These are phyloP conservation scores for Kwoniella sp. DNA, from an alignment of 768 basidiomycete species.

Conservation along the genomic window DNA sequence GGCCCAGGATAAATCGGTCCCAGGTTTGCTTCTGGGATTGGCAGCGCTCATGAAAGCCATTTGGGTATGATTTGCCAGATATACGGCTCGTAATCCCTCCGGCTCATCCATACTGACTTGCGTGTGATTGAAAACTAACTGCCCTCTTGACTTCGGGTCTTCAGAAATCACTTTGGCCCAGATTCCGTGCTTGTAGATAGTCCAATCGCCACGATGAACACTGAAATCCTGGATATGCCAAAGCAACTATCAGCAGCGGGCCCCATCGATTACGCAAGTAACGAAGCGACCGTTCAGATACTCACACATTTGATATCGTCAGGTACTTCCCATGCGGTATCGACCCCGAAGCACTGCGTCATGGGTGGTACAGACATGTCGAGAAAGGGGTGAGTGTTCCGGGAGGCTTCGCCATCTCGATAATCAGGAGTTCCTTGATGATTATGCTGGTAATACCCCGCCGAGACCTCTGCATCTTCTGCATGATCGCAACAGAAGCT, in stretches of 20 bases:
- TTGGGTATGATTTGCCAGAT: background rate
- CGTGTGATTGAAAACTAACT: background rate
- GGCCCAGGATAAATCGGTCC: too few species aligned
- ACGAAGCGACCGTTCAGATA: background rate
- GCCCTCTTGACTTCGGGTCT: background rate
- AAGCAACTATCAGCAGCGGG: background rate
- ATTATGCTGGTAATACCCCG: too few species aligned
- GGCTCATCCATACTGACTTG: background rate
- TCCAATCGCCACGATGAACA: background rate
- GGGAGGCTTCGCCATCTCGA: too few species aligned
- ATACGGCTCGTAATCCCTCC: background rate
- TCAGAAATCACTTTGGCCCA: background rate
- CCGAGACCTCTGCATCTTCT: too few species aligned
- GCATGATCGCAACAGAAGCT: too few species aligned
- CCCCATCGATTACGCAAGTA: too few species aligned
- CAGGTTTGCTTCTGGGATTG: background rate
- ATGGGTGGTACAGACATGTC: too few species aligned
- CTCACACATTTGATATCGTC: background rate
- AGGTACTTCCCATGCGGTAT: background rate
- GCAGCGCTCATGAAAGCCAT: background rate
- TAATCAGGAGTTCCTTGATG: too few species aligned
- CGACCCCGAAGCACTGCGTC: too few species aligned
- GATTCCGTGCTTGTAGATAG: background rate
- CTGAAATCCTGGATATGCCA: background rate
- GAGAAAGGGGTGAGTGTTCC: too few species aligned